Evolutionary conservation across 108 stramenopile genomes (phyloP).

Genomic region (Aureococcus anophagefferens): DNA sequence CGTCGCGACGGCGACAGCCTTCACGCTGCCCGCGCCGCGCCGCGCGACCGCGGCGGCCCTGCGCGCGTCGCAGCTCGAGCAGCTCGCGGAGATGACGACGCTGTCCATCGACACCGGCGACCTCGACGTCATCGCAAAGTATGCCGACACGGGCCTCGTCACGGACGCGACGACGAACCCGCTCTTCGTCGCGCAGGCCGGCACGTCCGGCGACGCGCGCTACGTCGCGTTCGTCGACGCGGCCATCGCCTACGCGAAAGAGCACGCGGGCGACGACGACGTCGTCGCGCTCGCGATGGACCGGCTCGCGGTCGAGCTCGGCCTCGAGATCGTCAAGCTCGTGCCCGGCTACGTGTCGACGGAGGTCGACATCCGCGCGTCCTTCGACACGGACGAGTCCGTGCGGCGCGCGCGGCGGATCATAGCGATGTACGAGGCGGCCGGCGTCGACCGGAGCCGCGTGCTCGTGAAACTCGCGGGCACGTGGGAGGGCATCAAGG

Average conservation of each 20-base stretch:
- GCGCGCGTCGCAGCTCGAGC: slow-evolving; percentile 34
- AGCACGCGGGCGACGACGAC: slow-evolving; percentile 44
- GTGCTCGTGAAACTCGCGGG: slow-evolving; percentile 94
- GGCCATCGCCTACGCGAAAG: slow-evolving; percentile 67
- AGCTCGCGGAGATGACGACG: slow-evolving; percentile 61
- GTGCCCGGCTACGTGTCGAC: slow-evolving; percentile 89
- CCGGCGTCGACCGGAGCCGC: slow-evolving; percentile 62
- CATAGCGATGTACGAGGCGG: slow-evolving; percentile 76
- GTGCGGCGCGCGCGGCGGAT: slow-evolving; percentile 73
- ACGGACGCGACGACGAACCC: slow-evolving; percentile 87
- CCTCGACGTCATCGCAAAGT: slow-evolving; percentile 56
- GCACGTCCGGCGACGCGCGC: slow-evolving; percentile 54
- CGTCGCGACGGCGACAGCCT: too few species aligned
- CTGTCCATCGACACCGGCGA: slow-evolving; percentile 77
- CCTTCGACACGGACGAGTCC: slow-evolving; percentile 75
- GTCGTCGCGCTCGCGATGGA: slow-evolving; percentile 68
- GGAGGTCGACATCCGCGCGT: slow-evolving; percentile 89
- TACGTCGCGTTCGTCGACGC: slow-evolving; percentile 63
- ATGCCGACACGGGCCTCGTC: slow-evolving; percentile 58
- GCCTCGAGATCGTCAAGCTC: slow-evolving; percentile 61
- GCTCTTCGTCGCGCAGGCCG: slow-evolving; percentile 72
- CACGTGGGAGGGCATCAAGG: slow-evolving; percentile 97
- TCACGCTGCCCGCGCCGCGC: too few species aligned
- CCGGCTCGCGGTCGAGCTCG: slow-evolving; percentile 86
- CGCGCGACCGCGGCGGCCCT: too few species aligned